Percentiles rank a stretch among this genome's conserved stretches.
Conservation (phyloP, 2,329 filamentous ascomycete species). For the Penicillium brasilianum region DNA sequence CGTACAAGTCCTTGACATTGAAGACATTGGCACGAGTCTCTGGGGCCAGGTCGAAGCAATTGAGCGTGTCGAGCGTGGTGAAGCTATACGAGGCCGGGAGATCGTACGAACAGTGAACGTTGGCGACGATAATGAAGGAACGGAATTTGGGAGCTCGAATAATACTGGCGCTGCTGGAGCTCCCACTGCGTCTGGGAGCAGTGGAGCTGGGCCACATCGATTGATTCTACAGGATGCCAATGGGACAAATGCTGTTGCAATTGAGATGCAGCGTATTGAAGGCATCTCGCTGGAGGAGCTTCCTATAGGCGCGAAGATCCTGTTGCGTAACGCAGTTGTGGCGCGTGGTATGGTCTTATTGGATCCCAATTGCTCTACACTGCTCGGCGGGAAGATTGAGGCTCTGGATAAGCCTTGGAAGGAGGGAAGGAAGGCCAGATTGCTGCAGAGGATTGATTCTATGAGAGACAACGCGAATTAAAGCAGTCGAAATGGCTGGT, state of each 20-base stretch:
- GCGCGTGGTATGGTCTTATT: conserved; percentile 81
- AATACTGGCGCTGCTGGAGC: conserved; percentile 19
- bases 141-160: conserved; percentile 26
- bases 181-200: conserved; percentile 22
- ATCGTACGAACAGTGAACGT: conserved; percentile 73
- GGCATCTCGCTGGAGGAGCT: conserved; percentile 64
- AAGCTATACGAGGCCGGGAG: conserved; percentile 70
- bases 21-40: conserved; percentile 77
- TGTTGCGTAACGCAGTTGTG: conserved; percentile 68
- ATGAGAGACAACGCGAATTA: conserved; percentile 20
- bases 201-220: conserved; percentile 69
- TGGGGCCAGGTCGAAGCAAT: conserved; percentile 87
- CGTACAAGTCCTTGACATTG: conserved; percentile 83
- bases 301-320: conserved; percentile 79
- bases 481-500: not conserved
- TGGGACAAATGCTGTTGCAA: conserved; percentile 70
- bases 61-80: conserved; percentile 57
- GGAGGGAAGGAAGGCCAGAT: conserved; percentile 68
- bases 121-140: conserved; percentile 52
- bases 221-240: conserved; percentile 79
- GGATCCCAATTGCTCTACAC: conserved; percentile 67
- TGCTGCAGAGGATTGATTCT: conserved; percentile 65
- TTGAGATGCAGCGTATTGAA: conserved; percentile 72
- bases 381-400: conserved; percentile 89
- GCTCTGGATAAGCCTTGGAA: conserved; percentile 78